Evolutionary conservation across 2,329 filamentous ascomycete species (phyloP), one percentile per base, ranked within the genome.

Genomic region (Ilyonectria mors-panacis): DNA sequence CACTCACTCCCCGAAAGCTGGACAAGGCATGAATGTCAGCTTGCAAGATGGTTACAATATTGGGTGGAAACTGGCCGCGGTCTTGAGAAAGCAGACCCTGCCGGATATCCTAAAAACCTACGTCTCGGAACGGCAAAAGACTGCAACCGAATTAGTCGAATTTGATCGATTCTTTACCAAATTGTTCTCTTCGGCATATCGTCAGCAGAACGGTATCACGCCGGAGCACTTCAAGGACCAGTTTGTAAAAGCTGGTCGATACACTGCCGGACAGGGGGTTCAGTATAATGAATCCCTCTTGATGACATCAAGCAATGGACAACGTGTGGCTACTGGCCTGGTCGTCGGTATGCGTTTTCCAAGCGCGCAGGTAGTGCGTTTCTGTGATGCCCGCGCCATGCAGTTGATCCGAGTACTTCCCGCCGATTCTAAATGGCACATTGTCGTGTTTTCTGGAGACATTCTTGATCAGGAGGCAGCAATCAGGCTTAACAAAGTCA

Each of bases 1-100:
- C 73, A 87, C 85, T 0, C 84, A 87, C 70, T 75, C 73, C 8
- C 89, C 89, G 2, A 91, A 91, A 75, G 89, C 88, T 1, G 89
- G 89, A 1, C 89, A 92, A 75, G 90, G 91, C 13, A 92, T 92
- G 90, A 93, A 93, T 71, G 87, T 92, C 6, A 87, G 84, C 21
- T 89, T 93, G 85, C 89, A 92, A 71, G 91, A 93, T 75, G 73
- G 83, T 0, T 88, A 84, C 76, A 88, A 88, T 63, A 82, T 88
- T 0, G 86, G 85, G 2, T 88, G 86, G 86, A 88, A 88, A 73
- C 74, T 88, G 0, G 85, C 80, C 0, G 70, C 80, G 1, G 81
- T 83, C 2, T 73, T 80, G 9, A 81, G 79, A 44, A 83, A 83
- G 3, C 74, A 82, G 2, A 79, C 81, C 0, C 75, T 73, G 0